Evolutionary conservation across 2,329 filamentous ascomycete genomes (phyloP).

Genomic region (Fusarium hostae): DNA sequence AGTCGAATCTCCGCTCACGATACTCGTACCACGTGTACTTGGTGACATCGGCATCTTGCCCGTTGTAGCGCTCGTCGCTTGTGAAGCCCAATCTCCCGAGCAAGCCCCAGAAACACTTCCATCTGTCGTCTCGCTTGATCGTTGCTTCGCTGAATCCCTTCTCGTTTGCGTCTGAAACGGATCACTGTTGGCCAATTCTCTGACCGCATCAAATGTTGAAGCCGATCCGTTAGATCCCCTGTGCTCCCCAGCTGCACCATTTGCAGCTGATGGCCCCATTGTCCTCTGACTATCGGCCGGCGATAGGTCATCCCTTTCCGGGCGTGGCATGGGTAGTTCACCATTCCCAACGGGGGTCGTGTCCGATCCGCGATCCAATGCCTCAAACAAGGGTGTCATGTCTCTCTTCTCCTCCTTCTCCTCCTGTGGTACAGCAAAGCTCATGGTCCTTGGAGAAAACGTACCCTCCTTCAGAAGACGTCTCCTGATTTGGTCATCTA

Average conservation of each 20-base stretch:
- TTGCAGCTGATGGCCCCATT: conserved; percentile 43
- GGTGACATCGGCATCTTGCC: conserved; percentile 73
- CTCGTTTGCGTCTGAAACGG: conserved; percentile 55
- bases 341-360: conserved; percentile 35
- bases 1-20: conserved; percentile 69
- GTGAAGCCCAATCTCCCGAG: conserved; percentile 70
- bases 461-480: conserved; percentile 54
- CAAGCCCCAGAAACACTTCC: conserved; percentile 65
- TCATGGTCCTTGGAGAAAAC: conserved; percentile 59
- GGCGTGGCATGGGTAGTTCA: conserved; percentile 38
- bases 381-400: conserved; percentile 28
- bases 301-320: conserved; percentile 43
- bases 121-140: conserved; percentile 71
- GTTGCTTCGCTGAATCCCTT: conserved; percentile 59
- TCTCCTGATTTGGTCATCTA: conserved; percentile 53
- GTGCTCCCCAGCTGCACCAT: conserved; percentile 45
- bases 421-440: conserved; percentile 49
- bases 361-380: conserved; percentile 34
- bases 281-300: conserved; percentile 45
- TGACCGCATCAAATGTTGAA: conserved; percentile 58
- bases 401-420: conserved; percentile 43
- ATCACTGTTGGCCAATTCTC: conserved; percentile 62
- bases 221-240: conserved; percentile 58
- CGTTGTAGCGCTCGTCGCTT: conserved; percentile 71
- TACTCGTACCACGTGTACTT: conserved; percentile 73